Conservation (phyloP, 1,284 basidiomycete species). For the Chalciporus piperatoides region DNA sequence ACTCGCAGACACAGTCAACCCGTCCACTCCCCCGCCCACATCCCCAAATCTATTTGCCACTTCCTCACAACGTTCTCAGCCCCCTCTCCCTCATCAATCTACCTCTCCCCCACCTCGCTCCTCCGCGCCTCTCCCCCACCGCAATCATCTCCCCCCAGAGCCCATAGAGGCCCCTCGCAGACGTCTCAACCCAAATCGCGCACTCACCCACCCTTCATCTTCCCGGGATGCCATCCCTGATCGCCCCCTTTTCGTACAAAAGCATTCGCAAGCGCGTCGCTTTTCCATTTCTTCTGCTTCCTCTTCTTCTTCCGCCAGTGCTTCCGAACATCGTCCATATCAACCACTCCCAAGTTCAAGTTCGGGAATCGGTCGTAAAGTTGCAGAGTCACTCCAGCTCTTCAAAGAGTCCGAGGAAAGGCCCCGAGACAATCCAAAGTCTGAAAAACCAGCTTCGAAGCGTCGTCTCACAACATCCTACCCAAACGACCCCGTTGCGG, state of each 20-base stretch:
- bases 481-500: conserved; percentile 50
- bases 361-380: conserved; percentile 68
- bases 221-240: conserved; percentile 8
- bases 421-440: conserved; percentile 32
- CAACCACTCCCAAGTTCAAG: conserved; percentile 31
- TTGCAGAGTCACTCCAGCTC: conserved; percentile 72
- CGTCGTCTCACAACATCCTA: conserved; percentile 45
- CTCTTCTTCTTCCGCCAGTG: conserved; percentile 34
- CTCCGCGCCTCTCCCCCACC: not conserved
- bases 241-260: conserved; percentile 15
- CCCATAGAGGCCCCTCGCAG: conserved; percentile 23
- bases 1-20: not conserved
- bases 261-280: conserved; percentile 39
- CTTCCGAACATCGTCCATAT: conserved; percentile 17
- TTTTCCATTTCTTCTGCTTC: conserved; percentile 41
- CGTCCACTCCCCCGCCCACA: not conserved
- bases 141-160: conserved; percentile 26
- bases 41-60: conserved; percentile 21
- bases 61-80: conserved; percentile 33
- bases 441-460: conserved; percentile 30
- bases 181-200: conserved; percentile 31
- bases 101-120: conserved; percentile 18
- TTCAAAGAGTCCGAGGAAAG: conserved; percentile 67
- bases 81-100: conserved; percentile 16
- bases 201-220: conserved; percentile 39